Evolutionary conservation across 495 filamentous ascomycete species (phyloP).

Genomic region (Venustampulla echinocandica): DNA sequence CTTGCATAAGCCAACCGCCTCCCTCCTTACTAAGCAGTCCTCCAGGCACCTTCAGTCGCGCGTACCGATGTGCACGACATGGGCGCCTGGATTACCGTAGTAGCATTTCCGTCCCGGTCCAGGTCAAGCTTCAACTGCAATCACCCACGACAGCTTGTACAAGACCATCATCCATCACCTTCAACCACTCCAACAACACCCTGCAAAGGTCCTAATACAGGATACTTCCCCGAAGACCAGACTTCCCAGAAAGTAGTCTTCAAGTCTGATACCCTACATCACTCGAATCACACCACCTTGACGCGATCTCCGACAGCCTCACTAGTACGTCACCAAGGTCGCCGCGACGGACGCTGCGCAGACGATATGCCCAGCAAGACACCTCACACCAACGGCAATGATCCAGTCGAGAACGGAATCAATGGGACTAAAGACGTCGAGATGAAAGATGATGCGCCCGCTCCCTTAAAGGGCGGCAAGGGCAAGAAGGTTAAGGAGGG

Average conservation of each 20-base stretch:
- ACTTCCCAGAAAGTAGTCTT: background rate
- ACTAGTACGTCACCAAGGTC: slow-evolving; percentile 9
- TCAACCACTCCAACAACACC: background rate
- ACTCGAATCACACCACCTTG: background rate
- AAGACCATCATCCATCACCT: background rate
- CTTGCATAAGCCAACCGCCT: too few species aligned
- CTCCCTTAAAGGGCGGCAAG: slow-evolving; percentile 44
- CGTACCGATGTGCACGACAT: background rate
- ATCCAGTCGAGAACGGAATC: slow-evolving; percentile 66
- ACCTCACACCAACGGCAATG: slow-evolving; percentile 61
- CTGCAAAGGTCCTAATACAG: background rate
- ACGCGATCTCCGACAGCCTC: slow-evolving; percentile 14
- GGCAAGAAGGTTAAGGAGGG: slow-evolving; percentile 55
- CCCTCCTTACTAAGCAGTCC: background rate
- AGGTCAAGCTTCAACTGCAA: slow-evolving; percentile 4
- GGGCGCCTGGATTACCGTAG: slow-evolving; percentile 1
- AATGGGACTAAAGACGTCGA: slow-evolving; percentile 71
- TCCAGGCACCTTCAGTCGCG: slow-evolving; percentile 2
- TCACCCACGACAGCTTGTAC: slow-evolving; percentile 5
- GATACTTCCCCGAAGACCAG: background rate
- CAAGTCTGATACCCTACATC: background rate
- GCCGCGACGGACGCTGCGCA: slow-evolving; percentile 4
- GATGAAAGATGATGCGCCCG: slow-evolving; percentile 68
- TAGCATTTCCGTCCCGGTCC: too few species aligned
- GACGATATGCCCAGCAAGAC: slow-evolving; percentile 53